Evolutionary conservation across 768 basidiomycete genomes (phyloP).

Genomic region (Mycena polygramma): DNA sequence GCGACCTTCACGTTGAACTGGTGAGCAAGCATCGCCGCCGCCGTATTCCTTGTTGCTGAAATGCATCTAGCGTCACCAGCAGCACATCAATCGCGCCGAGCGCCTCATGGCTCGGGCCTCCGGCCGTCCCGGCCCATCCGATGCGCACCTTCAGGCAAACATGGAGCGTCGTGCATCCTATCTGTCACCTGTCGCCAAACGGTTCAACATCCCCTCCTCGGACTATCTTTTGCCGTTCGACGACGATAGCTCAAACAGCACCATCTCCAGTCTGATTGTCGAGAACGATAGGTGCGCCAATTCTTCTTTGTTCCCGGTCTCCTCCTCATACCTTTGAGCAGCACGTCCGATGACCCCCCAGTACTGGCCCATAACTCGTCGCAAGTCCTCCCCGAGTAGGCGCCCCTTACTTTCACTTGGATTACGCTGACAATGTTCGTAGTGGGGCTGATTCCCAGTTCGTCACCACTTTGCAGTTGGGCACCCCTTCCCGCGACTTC

Average conservation of each 20-base stretch:
- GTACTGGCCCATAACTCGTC: constrained; percentile 20
- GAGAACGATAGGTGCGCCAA: constrained; percentile 15
- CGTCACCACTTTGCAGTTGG: constrained; percentile 47
- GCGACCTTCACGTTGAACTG: constrained; percentile 23
- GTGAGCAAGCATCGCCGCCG: neutral
- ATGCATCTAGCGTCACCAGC: constrained; percentile 33
- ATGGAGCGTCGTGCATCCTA: constrained; percentile 31
- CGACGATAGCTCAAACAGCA: neutral
- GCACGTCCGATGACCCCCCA: neutral
- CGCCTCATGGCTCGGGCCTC: constrained; percentile 32
- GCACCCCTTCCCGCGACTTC: constrained; percentile 65
- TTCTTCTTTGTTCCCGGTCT: neutral
- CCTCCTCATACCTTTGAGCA: neutral
- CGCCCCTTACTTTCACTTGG: neutral
- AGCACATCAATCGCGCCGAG: constrained; percentile 36
- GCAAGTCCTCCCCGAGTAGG: constrained; percentile 26
- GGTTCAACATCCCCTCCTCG: constrained; percentile 16
- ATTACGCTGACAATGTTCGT: neutral
- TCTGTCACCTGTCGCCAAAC: constrained; percentile 13
- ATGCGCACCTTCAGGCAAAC: constrained; percentile 26
- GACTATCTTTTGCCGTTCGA: too few relatives aligned
- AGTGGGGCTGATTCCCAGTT: constrained; percentile 36
- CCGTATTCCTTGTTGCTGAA: neutral
- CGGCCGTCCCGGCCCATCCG: constrained; percentile 25
- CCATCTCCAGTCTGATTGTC: constrained; percentile 8